Conservation (phyloP, 371 early-diverging fungal genomes). For the Mucor piriformis region DNA sequence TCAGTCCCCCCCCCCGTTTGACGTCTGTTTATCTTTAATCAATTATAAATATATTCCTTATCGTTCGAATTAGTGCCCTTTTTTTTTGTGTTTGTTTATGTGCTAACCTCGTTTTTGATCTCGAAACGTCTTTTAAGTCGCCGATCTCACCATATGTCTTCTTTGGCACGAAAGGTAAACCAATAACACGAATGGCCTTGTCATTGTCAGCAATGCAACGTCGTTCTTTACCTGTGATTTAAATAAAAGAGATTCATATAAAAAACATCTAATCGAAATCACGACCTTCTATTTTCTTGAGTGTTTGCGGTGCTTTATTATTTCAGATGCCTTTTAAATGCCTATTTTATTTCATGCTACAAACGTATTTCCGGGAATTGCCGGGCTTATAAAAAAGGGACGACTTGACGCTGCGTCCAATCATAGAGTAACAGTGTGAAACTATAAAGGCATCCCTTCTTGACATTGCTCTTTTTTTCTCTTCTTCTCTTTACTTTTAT, state of each 20-base stretch:
- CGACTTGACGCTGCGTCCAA: slow-evolving; percentile 5
- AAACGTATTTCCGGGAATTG: slow-evolving; percentile 14
- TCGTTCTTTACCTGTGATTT: too few relatives aligned
- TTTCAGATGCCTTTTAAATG: slow-evolving; percentile 18
- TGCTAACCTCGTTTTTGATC: background rate
- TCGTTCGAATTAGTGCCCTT: background rate
- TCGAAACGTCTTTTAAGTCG: too few relatives aligned
- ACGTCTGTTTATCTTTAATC: slow-evolving; percentile 7
- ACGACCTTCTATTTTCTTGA: too few relatives aligned
- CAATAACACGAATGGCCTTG: too few relatives aligned
- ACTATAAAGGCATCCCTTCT: background rate
- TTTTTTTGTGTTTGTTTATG: background rate
- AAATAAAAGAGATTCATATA: too few relatives aligned
- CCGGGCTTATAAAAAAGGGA: slow-evolving; percentile 14
- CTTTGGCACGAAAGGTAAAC: too few relatives aligned
- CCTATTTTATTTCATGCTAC: slow-evolving; percentile 4
- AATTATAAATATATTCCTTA: background rate
- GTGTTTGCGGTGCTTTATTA: slow-evolving; percentile 8
- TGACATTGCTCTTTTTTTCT: background rate
- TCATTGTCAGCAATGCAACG: too few relatives aligned
- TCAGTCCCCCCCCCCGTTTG: slow-evolving; percentile 21
- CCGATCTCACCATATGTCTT: too few relatives aligned
- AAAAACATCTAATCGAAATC: too few relatives aligned
- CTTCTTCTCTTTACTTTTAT: slow-evolving; percentile 1
- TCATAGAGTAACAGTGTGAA: slow-evolving; percentile 12